Percentiles rank a stretch among this genome's conserved stretches.
Evolutionary conservation across 768 basidiomycete species (phyloP).

Genomic region (Lepiota venenata): DNA sequence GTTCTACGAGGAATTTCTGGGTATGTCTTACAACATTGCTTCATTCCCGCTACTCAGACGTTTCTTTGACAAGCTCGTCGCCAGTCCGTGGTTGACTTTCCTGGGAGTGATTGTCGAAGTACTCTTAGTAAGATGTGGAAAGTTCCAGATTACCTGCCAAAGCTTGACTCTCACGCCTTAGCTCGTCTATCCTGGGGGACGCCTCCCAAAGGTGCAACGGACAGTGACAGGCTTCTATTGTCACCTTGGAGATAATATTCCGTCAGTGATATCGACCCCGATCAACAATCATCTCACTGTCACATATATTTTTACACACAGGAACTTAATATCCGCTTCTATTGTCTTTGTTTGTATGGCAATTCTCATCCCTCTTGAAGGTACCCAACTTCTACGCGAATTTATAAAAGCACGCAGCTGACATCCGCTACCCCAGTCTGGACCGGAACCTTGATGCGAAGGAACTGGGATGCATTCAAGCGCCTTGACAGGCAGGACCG

Average conservation of each 20-base stretch:
- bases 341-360: not conserved
- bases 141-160: not conserved
- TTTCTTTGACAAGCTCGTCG: not conserved
- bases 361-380: slow-evolving; percentile 4
- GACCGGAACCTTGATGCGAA: slow-evolving; percentile 1
- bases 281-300: not conserved
- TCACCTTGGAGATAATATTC: slow-evolving; percentile 1
- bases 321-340: not conserved
- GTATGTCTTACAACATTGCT: not conserved
- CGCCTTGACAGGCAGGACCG: not conserved
- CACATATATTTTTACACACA: not conserved
- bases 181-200: not conserved
- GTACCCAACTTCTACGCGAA: not conserved
- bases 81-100: slow-evolving; percentile 1
- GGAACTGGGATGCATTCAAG: slow-evolving; percentile 1
- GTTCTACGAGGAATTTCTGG: not conserved
- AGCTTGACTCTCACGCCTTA: not conserved
- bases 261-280: not conserved
- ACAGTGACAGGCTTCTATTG: slow-evolving; percentile 6
- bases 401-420: not conserved
- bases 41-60: not conserved
- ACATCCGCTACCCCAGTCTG: slow-evolving; percentile 1
- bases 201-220: not conserved
- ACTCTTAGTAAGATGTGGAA: not conserved
- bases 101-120: not conserved